A percentile compares a stretch with the other conserved stretches of the same genome.
These are phyloP conservation scores for Hypholoma fasciculare DNA, from an alignment of 768 basidiomycete genomes.

Conservation along the genomic window DNA sequence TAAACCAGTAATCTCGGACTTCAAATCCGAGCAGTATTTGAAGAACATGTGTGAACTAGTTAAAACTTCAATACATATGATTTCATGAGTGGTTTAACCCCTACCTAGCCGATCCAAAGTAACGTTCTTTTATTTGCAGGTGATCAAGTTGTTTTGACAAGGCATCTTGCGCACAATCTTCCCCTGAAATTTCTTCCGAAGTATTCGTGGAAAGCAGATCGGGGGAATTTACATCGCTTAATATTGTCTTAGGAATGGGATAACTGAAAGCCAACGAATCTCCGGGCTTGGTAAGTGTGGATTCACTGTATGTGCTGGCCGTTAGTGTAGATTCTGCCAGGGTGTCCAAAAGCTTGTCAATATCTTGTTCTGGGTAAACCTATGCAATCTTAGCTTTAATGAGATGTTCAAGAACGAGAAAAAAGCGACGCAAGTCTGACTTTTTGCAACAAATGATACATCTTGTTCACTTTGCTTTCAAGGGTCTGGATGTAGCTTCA, in stretches of 20 bases:
- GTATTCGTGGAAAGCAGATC: constrained; percentile 7
- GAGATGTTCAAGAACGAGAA: too few species aligned
- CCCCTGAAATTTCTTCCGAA: constrained; percentile 20
- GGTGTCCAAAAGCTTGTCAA: constrained; percentile 12
- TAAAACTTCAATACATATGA: not conserved
- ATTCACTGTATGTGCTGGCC: not conserved
- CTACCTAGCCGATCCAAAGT: constrained; percentile 42
- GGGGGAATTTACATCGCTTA: constrained; percentile 3
- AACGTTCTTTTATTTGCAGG: constrained; percentile 32
- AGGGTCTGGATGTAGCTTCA: constrained; percentile 29
- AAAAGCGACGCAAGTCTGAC: constrained; percentile 6
- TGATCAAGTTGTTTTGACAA: constrained; percentile 31
- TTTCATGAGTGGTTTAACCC: not conserved
- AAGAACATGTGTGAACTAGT: constrained; percentile 42
- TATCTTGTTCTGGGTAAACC: constrained; percentile 22
- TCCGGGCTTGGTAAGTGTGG: not conserved
- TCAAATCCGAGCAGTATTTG: constrained; percentile 41
- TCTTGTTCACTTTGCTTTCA: constrained; percentile 28
- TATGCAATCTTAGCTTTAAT: constrained; percentile 3
- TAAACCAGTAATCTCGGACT: constrained; percentile 35
- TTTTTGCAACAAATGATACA: constrained; percentile 27
- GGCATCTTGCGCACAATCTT: constrained; percentile 32
- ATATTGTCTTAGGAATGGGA: constrained; percentile 15
- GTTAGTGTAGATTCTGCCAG: not conserved
- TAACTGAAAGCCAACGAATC: not conserved